Conservation (phyloP, 495 filamentous ascomycete species). For the Aspergillus heteromorphus region DNA sequence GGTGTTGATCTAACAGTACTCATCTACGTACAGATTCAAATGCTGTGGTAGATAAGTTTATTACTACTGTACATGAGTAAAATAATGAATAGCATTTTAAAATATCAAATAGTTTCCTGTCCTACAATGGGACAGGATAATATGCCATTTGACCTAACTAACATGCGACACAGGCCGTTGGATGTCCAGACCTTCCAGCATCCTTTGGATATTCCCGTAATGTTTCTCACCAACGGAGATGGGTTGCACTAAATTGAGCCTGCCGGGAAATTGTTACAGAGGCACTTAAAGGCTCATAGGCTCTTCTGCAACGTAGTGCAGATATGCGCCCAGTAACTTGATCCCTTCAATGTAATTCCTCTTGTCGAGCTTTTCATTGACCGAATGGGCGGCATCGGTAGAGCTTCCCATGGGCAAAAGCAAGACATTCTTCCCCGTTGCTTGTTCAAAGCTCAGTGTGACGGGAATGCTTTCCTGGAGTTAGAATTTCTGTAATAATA, state of each 20-base stretch:
- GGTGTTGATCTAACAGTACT: too few relatives aligned
- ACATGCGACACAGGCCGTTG: too few relatives aligned
- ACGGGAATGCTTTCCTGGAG: slow-evolving; percentile 70
- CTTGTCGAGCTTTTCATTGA: slow-evolving; percentile 97
- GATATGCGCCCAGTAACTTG: slow-evolving; percentile 88
- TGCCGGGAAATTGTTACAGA: neutral
- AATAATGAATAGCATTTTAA: too few relatives aligned
- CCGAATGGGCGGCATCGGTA: slow-evolving; percentile 92
- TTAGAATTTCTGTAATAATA: slow-evolving; percentile 16
- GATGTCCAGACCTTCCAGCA: too few relatives aligned
- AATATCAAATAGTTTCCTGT: too few relatives aligned
- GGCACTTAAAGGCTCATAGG: slow-evolving; percentile 34
- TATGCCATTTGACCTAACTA: too few relatives aligned
- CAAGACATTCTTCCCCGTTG: slow-evolving; percentile 96
- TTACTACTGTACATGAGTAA: too few relatives aligned
- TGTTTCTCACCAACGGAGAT: neutral
- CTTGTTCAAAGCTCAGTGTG: slow-evolving; percentile 94
- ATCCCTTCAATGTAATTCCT: slow-evolving; percentile 98
- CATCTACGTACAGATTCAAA: too few relatives aligned
- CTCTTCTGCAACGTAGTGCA: slow-evolving; percentile 96
- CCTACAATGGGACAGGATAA: too few relatives aligned
- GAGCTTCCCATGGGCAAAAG: slow-evolving; percentile 94
- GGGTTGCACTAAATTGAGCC: too few relatives aligned
- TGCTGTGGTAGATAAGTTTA: too few relatives aligned
- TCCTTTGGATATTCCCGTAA: too few relatives aligned